Conservation (phyloP, 202 grass and related monocot genomes). For the Schoenoplectus triqueter region DNA sequence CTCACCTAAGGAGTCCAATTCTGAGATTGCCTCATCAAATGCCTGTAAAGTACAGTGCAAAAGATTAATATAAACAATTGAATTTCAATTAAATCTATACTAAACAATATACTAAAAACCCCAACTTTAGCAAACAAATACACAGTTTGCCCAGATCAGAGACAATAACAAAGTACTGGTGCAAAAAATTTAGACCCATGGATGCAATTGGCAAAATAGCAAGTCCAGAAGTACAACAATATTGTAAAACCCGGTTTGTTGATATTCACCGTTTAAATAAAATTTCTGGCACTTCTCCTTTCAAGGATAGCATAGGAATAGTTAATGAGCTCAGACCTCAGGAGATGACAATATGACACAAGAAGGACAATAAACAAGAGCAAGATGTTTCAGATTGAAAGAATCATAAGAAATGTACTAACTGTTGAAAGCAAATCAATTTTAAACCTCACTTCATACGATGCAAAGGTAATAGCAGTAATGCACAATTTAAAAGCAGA, state of each 20-base stretch:
- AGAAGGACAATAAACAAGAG: background rate
- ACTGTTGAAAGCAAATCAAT: background rate
- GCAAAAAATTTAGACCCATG: background rate
- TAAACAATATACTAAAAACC: background rate
- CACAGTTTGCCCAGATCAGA: background rate
- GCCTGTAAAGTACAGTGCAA: conserved; percentile 49
- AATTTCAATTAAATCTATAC: background rate
- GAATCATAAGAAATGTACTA: background rate
- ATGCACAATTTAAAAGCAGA: background rate
- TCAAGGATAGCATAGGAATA: background rate
- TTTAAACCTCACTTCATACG: background rate
- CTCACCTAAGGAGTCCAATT: conserved; percentile 79
- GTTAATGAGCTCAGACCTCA: background rate
- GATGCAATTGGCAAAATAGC: background rate
- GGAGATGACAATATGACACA: background rate
- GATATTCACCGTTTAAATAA: conserved; percentile 8
- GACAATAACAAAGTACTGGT: background rate
- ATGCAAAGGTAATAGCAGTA: conserved; percentile 2
- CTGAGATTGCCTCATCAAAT: conserved; percentile 91
- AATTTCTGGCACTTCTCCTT: background rate
- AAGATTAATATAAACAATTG: conserved; percentile 22
- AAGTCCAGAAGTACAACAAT: too few species aligned
- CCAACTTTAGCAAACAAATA: background rate
- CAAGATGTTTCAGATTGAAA: too few species aligned
- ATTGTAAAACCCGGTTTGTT: background rate